A percentile compares a stretch with the other conserved stretches of the same genome.
phyloP scores from a whole-genome alignment of 768 basidiomycete genomes.

The Lactifluus volemus region DNA sequence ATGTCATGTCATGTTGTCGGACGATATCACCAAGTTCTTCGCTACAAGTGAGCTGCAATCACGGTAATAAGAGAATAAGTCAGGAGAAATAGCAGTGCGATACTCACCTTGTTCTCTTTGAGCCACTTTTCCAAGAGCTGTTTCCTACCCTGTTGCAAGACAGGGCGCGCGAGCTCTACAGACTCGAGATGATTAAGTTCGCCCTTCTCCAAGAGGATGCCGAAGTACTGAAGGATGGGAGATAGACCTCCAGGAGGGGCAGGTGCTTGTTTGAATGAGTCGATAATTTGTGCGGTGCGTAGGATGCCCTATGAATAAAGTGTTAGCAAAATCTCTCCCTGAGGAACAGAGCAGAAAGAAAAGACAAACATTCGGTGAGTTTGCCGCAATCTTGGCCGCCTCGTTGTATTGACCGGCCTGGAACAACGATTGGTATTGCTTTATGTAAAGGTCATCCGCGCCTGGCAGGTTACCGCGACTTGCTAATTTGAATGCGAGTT shows the following conservation, averaged over 20 bases:
- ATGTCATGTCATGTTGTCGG: slow-evolving; percentile 88
- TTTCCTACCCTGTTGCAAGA: slow-evolving; percentile 92
- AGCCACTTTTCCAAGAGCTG: slow-evolving; percentile 98
- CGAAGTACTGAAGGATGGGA: slow-evolving; percentile 97
- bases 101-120: slow-evolving; percentile 91
- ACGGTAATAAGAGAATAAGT: background rate
- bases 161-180: slow-evolving; percentile 90
- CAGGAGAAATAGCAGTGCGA: background rate
- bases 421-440: slow-evolving; percentile 91
- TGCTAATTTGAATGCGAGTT: slow-evolving; percentile 95
- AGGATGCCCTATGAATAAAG: slow-evolving; percentile 64
- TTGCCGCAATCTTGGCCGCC: slow-evolving; percentile 96
- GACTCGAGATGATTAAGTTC: slow-evolving; percentile 96
- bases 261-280: slow-evolving; percentile 96
- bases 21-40: slow-evolving; percentile 98
- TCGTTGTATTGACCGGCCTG: slow-evolving; percentile 81
- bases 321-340: slow-evolving; percentile 4
- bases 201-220: slow-evolving; percentile 96
- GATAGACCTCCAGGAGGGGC: slow-evolving; percentile 82
- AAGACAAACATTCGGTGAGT: slow-evolving; percentile 76
- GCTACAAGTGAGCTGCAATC: slow-evolving; percentile 83
- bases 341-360: background rate
- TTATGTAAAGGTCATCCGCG: slow-evolving; percentile 92
- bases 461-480: slow-evolving; percentile 94
- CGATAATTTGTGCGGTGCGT: slow-evolving; percentile 90